Percentiles rank a stretch among this genome's conserved stretches.
phyloP scores from a whole-genome alignment of 148 eudicot species.

The Fallopia convolvulus region DNA sequence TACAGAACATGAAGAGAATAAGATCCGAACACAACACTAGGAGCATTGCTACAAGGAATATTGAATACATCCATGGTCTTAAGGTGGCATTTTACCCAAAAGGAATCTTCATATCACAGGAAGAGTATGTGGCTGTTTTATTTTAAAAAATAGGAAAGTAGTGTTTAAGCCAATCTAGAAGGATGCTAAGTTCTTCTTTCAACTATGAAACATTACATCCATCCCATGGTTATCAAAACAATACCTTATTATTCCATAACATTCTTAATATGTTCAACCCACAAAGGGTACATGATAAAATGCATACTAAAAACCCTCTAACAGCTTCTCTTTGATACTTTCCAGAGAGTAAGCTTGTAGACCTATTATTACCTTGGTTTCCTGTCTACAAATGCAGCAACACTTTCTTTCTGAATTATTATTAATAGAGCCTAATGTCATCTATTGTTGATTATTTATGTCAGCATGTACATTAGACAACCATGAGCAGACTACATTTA shows the following conservation, averaged over 20 bases:
- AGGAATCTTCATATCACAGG: background rate
- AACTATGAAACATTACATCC: background rate
- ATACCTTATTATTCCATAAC: background rate
- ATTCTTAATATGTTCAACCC: background rate
- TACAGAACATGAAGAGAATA: background rate
- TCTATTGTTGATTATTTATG: background rate
- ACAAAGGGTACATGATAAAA: background rate
- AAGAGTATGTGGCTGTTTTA: background rate
- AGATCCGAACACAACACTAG: background rate
- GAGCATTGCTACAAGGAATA: background rate
- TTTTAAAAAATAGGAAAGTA: background rate
- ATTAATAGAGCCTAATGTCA: background rate
- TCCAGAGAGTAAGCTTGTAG: background rate
- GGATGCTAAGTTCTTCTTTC: background rate
- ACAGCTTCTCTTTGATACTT: background rate
- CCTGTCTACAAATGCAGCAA: background rate
- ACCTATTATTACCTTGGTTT: background rate
- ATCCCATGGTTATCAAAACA: background rate
- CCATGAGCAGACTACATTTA: background rate
- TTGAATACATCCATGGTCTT: background rate
- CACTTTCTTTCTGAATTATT: background rate
- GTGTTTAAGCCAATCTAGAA: background rate
- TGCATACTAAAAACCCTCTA: background rate
- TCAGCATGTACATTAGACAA: background rate
- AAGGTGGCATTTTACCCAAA: background rate